These are phyloP conservation scores for Teratosphaeriaceae sp. DNA, from an alignment of 2,329 filamentous ascomycete genomes.

Conservation along the genomic window DNA sequence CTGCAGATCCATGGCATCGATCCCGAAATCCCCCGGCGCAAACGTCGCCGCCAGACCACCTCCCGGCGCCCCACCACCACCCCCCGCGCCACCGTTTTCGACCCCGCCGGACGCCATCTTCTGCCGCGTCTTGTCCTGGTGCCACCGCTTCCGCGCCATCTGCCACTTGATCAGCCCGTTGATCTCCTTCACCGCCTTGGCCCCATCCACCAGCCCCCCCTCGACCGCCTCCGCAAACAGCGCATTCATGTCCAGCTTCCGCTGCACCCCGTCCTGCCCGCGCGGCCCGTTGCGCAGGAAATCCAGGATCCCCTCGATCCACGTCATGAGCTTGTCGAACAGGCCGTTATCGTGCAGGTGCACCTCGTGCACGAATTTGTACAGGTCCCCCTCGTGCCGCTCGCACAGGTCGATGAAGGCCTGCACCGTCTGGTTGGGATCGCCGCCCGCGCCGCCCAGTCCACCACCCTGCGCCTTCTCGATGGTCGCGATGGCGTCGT, in stretches of 20 bases:
- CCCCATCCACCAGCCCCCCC: constrained; percentile 60
- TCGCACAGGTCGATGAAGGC: constrained; percentile 96
- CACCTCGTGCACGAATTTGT: constrained; percentile 98
- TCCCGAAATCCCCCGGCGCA: constrained; percentile 77
- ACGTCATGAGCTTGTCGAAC: constrained; percentile 92
- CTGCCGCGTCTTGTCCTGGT: constrained; percentile 92
- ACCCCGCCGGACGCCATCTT: constrained; percentile 83
- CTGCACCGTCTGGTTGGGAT: constrained; percentile 97
- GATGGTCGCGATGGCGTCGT: constrained; percentile 82
- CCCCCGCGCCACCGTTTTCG: constrained; percentile 54
- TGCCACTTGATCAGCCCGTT: constrained; percentile 88
- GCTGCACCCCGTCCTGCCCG: constrained; percentile 68
- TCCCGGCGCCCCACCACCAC: constrained; percentile 45
- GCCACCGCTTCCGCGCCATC: constrained; percentile 93
- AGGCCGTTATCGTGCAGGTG: constrained; percentile 95
- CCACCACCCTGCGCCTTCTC: constrained; percentile 62
- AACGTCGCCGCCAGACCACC: constrained; percentile 54
- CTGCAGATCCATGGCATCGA: constrained; percentile 79
- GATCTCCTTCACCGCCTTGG: constrained; percentile 70
- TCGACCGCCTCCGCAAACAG: constrained; percentile 76
- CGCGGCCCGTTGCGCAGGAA: constrained; percentile 75
- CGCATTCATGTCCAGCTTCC: constrained; percentile 89
- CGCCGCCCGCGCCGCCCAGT: constrained; percentile 86
- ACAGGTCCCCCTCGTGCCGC: constrained; percentile 92
- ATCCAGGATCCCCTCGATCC: constrained; percentile 92